Conservation (phyloP, 2,329 filamentous ascomycete genomes). For the Sclerotinia subarctica region DNA sequence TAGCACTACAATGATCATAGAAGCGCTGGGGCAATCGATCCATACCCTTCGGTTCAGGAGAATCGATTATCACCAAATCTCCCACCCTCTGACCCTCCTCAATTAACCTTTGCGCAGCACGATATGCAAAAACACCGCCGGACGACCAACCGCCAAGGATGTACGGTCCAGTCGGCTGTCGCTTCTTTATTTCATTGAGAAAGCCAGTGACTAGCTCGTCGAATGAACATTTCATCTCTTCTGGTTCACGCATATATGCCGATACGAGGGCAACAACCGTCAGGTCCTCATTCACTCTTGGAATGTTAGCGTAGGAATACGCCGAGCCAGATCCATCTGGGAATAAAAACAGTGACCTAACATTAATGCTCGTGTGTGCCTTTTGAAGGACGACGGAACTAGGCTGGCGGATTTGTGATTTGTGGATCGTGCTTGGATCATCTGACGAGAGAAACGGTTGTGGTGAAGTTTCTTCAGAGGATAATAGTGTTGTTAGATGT, state of each 20-base stretch:
- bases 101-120: not conserved
- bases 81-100: not conserved
- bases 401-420: not conserved
- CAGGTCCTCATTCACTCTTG: not conserved
- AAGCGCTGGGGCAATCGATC: no score
- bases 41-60: no score
- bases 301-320: slow-evolving; percentile 1
- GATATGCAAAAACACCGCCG: slow-evolving; percentile 15
- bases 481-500: no score
- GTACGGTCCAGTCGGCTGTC: slow-evolving; percentile 10
- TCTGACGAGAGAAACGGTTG: no score
- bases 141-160: slow-evolving; percentile 12
- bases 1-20: no score
- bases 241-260: not conserved
- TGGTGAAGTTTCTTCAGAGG: no score
- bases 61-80: not conserved
- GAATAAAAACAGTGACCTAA: not conserved
- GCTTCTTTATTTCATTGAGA: not conserved
- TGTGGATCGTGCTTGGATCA: no score
- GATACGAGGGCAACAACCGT: not conserved
- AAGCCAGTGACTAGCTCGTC: not conserved
- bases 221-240: not conserved
- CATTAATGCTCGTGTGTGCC: no score
- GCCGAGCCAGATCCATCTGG: slow-evolving; percentile 14
- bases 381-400: not conserved